Evolutionary conservation across 139 green algal species (phyloP).

Genomic region (Coccomyxa sp.): DNA sequence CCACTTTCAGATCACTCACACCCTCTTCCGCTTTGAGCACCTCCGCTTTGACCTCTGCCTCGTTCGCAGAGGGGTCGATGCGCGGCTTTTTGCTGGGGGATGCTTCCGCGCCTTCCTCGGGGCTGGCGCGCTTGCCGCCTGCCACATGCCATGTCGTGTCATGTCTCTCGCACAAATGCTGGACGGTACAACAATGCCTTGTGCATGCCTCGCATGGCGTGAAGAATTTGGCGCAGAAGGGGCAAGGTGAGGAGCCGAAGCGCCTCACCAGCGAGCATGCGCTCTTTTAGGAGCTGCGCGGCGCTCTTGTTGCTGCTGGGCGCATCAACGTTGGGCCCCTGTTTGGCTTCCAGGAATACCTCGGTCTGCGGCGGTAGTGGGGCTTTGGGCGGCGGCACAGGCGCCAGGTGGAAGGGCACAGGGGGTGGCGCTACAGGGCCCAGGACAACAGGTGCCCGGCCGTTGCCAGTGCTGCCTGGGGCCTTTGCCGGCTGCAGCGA

Average conservation of each 20-base stretch:
- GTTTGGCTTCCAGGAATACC: too few species aligned
- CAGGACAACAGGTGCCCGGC: neutral
- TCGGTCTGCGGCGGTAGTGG: too few species aligned
- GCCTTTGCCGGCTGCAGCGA: conserved; percentile 6
- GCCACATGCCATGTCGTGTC: too few species aligned
- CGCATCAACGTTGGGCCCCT: neutral
- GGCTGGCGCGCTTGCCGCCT: too few species aligned
- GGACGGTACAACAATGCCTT: too few species aligned
- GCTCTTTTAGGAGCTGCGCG: conserved; percentile 50
- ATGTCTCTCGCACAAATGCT: too few species aligned
- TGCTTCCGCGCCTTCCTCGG: too few species aligned
- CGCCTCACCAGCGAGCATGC: conserved; percentile 22
- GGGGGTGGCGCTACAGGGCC: conserved; percentile 1
- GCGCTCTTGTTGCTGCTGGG: conserved; percentile 59
- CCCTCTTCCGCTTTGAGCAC: too few species aligned
- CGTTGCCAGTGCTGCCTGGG: neutral
- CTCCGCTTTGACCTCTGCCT: too few species aligned
- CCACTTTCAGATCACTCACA: neutral
- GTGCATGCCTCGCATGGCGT: too few species aligned
- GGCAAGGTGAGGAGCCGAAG: neutral
- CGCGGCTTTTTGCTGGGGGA: too few species aligned
- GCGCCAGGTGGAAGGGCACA: conserved; percentile 9
- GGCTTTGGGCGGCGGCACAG: neutral
- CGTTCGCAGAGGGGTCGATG: too few species aligned
- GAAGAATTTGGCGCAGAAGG: neutral